Conservation (phyloP, 192 early-diverging fungal genomes). For the Gonapodya sp. region DNA sequence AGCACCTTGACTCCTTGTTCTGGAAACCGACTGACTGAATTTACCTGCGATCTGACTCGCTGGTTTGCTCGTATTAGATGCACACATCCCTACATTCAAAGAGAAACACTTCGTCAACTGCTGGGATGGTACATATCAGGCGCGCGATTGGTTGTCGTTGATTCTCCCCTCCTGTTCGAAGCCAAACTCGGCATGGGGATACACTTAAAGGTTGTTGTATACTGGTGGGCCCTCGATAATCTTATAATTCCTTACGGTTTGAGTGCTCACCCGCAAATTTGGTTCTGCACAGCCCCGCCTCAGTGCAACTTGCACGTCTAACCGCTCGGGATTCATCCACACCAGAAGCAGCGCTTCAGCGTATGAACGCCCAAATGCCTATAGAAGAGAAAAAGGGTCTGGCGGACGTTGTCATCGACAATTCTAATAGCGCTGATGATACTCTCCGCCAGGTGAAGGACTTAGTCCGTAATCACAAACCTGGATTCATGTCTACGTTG, state of each 20-base stretch:
- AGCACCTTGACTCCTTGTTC: too few species aligned
- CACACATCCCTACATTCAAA: constrained; percentile 80
- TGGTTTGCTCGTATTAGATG: constrained; percentile 18
- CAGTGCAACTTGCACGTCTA: constrained; percentile 66
- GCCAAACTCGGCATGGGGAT: constrained; percentile 65
- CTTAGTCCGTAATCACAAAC: constrained; percentile 19
- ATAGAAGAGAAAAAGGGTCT: constrained; percentile 63
- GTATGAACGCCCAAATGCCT: constrained; percentile 76
- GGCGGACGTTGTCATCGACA: constrained; percentile 80
- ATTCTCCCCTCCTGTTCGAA: constrained; percentile 91
- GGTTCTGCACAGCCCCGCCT: constrained; percentile 43
- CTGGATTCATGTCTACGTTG: constrained; percentile 2
- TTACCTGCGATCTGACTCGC: too few species aligned
- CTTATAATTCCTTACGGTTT: too few species aligned
- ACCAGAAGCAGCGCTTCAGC: constrained; percentile 49
- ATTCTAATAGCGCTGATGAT: constrained; percentile 52
- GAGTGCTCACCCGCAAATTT: too few species aligned
- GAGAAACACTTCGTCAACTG: constrained; percentile 65
- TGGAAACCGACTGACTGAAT: too few species aligned
- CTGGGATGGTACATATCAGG: constrained; percentile 62
- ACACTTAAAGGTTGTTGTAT: constrained; percentile 65
- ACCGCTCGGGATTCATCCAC: constrained; percentile 59
- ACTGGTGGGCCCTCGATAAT: constrained; percentile 42
- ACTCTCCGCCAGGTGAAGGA: constrained; percentile 34
- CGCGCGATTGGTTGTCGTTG: constrained; percentile 63